These are phyloP conservation scores for Mycena leptocephala DNA, from an alignment of 768 basidiomycete species.

Conservation along the genomic window DNA sequence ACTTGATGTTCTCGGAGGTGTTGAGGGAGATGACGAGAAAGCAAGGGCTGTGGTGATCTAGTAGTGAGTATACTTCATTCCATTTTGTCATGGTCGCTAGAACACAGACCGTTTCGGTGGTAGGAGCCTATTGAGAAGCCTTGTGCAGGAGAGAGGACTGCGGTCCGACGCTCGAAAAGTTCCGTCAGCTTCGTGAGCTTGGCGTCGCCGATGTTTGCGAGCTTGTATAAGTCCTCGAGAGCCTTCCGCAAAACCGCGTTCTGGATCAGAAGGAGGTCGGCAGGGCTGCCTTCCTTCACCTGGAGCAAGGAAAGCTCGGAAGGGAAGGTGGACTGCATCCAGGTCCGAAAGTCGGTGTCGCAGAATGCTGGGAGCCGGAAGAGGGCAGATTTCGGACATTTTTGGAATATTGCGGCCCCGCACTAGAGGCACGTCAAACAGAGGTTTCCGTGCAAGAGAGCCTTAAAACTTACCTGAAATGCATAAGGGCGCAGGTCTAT, in stretches of 20 bases:
- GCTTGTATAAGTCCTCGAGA: too few species aligned
- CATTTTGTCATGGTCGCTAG: not conserved
- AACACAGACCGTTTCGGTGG: not conserved
- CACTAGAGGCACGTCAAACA: too few species aligned
- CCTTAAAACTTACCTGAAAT: too few species aligned
- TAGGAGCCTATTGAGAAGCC: not conserved
- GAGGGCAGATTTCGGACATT: too few species aligned
- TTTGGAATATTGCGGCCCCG: too few species aligned
- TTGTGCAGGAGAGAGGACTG: not conserved
- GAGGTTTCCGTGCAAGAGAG: too few species aligned
- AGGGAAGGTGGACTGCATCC: not conserved
- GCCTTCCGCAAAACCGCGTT: too few species aligned
- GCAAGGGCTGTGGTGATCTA: not conserved
- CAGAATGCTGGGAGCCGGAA: too few species aligned
- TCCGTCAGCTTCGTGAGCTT: not conserved
- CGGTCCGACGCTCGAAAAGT: not conserved
- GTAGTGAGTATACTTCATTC: not conserved
- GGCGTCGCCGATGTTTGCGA: too few species aligned
- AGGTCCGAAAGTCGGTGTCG: not conserved
- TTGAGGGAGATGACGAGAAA: not conserved
- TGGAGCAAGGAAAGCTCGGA: not conserved
- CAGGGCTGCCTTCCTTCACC: too few species aligned
- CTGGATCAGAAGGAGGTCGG: too few species aligned
- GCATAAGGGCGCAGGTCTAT: too few species aligned
- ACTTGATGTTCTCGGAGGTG: not conserved